Base-by-base conservation (phyloP, 2,329 filamentous ascomycete species). In the Sarocladium brachiariae region DNA sequence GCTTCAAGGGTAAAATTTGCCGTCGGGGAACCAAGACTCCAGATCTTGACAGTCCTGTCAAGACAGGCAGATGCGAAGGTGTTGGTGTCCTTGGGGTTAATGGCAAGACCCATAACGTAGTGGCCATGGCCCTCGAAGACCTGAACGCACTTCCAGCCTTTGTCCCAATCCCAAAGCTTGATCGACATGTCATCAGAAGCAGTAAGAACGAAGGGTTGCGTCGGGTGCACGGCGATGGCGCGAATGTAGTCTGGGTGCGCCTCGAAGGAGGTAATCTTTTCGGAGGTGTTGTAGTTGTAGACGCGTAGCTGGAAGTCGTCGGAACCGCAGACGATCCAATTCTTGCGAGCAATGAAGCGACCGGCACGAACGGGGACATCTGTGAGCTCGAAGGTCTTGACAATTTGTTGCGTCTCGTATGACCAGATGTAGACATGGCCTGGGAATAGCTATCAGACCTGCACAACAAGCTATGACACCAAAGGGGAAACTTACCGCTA, bases 371-470 rank as follows among this genome's bases (percentile, higher is more conserved):
- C 92, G 57, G 93, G 93, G 48, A 99, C 93, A 77, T 99, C 93
- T 66, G 92, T 96, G 58, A 97, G 84, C 74, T 99, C 93, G 70
- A 99, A 99, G 4, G 92, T 96, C 78, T 97, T 97, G 72, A 99
- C 89, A 56, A 97, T 91, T 56, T 91, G 87, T 69, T 95, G 90
- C 49, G 90, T 95, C 72, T 95, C 92, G 71, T 95, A 96, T 30
- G 92, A 96, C 91, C 93, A 97, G 67, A 99, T 97, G 75, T 97
- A 95, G 67, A 95, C 93, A 76, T 97, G 92, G 69, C 93, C 89
- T 90, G 54, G 47, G 18, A 8, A 54, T 14, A n/a, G 21, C 47
- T n/a, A 19, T 24, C 19, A 47, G 49, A n/a, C n/a, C n/a, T n/a
- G n/a, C n/a, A n/a, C n/a, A n/a, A n/a, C n/a, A n/a, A n/a, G n/a